Conservation (phyloP, 768 basidiomycete species). For the Kwoniella shandongensis region DNA sequence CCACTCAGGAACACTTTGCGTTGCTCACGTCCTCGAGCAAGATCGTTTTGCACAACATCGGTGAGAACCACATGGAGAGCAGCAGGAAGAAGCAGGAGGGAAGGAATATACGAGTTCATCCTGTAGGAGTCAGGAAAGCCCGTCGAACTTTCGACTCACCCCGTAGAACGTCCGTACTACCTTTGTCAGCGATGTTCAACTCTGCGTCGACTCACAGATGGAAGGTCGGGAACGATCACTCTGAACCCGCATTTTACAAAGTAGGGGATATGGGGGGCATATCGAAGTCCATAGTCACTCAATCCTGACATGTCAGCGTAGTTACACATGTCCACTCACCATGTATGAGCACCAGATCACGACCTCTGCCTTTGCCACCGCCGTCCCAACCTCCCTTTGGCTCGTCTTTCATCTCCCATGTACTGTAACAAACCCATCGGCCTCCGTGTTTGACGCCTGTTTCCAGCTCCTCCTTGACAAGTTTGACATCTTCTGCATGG, state of each 20-base stretch:
- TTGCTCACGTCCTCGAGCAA: constrained; percentile 38
- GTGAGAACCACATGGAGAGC: constrained; percentile 50
- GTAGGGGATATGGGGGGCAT: constrained; percentile 47
- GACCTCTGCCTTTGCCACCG: constrained; percentile 44
- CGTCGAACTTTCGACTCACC: constrained; percentile 22
- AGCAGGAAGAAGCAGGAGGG: constrained; percentile 44
- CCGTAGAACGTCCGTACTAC: constrained; percentile 52
- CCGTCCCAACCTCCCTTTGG: constrained; percentile 43
- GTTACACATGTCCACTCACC: constrained; percentile 42
- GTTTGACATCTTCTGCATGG: constrained; percentile 47
- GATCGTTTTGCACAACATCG: constrained; percentile 47
- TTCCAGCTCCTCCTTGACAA: constrained; percentile 45
- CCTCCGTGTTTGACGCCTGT: constrained; percentile 33
- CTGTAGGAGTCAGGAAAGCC: constrained; percentile 18
- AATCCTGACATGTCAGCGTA: constrained; percentile 25
- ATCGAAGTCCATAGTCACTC: constrained; percentile 51
- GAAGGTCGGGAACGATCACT: constrained; percentile 54
- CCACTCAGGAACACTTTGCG: constrained; percentile 53
- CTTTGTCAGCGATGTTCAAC: background rate
- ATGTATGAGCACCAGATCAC: constrained; percentile 53
- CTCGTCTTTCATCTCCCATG: constrained; percentile 44
- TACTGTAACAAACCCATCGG: constrained; percentile 54
- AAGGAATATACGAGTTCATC: constrained; percentile 50
- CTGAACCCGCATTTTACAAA: constrained; percentile 54
- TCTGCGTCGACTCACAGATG: constrained; percentile 45